phyloP scores from a whole-genome alignment of 805 yeast genomes.

The Schwanniomyces pseudopolymorphus region DNA sequence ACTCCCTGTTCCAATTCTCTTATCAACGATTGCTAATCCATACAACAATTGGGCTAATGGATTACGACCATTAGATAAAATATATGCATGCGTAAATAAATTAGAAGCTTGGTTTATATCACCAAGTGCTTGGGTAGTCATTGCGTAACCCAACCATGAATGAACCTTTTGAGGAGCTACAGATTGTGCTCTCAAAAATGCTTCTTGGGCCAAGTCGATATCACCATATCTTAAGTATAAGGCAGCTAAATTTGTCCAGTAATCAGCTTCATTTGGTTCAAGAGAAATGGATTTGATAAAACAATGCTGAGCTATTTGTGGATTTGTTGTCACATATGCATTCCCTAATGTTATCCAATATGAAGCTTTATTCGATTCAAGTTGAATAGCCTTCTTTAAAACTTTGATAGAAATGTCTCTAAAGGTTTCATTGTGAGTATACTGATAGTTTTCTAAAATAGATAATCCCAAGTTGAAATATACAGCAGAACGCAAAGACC shows the following conservation, averaged over 20 bases:
- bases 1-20: conserved; percentile 38
- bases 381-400: conserved; percentile 65
- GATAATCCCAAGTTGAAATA: conserved; percentile 73
- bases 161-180: conserved; percentile 71
- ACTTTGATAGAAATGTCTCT: conserved; percentile 55
- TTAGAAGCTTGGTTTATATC: conserved; percentile 50
- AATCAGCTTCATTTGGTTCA: conserved; percentile 61
- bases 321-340: conserved; percentile 61
- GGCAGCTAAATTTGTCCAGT: conserved; percentile 83
- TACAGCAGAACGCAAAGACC: conserved; percentile 52
- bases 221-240: conserved; percentile 72
- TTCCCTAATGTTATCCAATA: conserved; percentile 86
- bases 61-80: conserved; percentile 71
- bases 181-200: conserved; percentile 73
- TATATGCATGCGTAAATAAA: conserved; percentile 74
- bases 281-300: conserved; percentile 77
- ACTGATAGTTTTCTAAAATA: conserved; percentile 45
- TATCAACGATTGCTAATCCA: conserved; percentile 56
- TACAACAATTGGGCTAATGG: conserved; percentile 70
- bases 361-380: conserved; percentile 67
- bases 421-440: conserved; percentile 14
- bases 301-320: conserved; percentile 87
- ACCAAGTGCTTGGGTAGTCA: conserved; percentile 53
- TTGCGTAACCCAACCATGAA: conserved; percentile 88
- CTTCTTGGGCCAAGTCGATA: conserved; percentile 65